These are phyloP conservation scores for Populus ilicifolia DNA, from an alignment of 345 rosid genomes.

Conservation along the genomic window DNA sequence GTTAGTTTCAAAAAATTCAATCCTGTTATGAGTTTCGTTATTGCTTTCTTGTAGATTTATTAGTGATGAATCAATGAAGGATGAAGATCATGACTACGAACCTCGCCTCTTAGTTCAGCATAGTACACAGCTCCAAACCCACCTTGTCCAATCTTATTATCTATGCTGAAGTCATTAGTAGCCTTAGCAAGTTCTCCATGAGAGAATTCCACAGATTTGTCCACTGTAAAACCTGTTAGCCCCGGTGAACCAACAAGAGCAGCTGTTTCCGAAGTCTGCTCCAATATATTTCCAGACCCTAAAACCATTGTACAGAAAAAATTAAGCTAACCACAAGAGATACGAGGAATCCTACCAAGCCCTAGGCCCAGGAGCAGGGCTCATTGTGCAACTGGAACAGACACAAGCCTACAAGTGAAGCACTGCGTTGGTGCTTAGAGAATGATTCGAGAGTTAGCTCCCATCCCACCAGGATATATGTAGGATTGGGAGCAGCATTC, in stretches of 20 bases:
- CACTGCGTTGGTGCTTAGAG: too few species aligned
- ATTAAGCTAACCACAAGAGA: not conserved
- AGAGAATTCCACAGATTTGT: slow-evolving; percentile 79
- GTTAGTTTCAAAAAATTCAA: not conserved
- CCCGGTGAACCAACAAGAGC: slow-evolving; percentile 33
- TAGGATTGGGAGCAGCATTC: too few species aligned
- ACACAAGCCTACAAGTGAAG: too few species aligned
- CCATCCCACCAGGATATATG: too few species aligned
- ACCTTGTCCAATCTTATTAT: slow-evolving; percentile 85
- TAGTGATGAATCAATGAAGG: slow-evolving; percentile 1
- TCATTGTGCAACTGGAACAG: too few species aligned
- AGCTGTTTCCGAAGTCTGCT: slow-evolving; percentile 23
- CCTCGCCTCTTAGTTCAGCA: slow-evolving; percentile 94
- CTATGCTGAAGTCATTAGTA: slow-evolving; percentile 74
- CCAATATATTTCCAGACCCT: slow-evolving; percentile 16
- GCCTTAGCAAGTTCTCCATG: slow-evolving; percentile 86
- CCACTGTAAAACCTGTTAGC: slow-evolving; percentile 65
- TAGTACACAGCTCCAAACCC: slow-evolving; percentile 89
- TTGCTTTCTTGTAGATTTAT: not conserved
- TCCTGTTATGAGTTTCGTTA: not conserved
- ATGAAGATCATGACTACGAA: slow-evolving; percentile 23
- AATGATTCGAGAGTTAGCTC: too few species aligned
- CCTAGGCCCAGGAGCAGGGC: too few species aligned
- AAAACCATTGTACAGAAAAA: not conserved
- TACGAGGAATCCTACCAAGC: too few species aligned